These are phyloP conservation scores for Thermothielavioides terrestris DNA, from an alignment of 495 filamentous ascomycete species.

Conservation along the genomic window DNA sequence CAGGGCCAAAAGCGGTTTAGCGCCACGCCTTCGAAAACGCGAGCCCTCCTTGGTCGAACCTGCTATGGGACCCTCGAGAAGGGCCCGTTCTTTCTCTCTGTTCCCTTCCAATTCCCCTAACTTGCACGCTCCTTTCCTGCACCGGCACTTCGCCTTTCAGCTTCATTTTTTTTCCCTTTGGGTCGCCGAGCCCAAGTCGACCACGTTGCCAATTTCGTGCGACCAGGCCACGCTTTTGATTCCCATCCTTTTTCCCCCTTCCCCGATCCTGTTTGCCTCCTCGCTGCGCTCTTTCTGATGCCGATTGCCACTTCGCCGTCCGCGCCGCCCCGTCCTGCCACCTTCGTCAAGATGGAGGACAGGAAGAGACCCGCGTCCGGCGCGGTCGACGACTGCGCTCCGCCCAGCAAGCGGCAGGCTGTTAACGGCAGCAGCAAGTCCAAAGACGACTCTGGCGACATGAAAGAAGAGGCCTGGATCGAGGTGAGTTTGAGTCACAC, in stretches of 20 bases:
- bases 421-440: conserved; percentile 66
- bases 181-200: conserved; percentile 1
- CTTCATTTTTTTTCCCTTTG: conserved; percentile 8
- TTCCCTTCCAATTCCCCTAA: conserved; percentile 19
- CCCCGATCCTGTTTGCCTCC: conserved; percentile 26
- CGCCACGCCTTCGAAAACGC: conserved; percentile 20
- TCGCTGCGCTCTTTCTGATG: conserved; percentile 52
- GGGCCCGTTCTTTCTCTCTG: conserved; percentile 22
- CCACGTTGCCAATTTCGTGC: conserved; percentile 28
- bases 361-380: conserved; percentile 78
- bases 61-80: conserved; percentile 6
- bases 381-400: conserved; percentile 68
- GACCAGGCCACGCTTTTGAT: conserved; percentile 23
- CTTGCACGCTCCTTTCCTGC: conserved; percentile 23
- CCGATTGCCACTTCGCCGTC: conserved; percentile 65
- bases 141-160: conserved; percentile 2
- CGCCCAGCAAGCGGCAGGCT: conserved; percentile 78
- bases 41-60: conserved; percentile 17
- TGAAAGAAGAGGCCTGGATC: conserved; percentile 69
- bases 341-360: conserved; percentile 86
- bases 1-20: conserved; percentile 15
- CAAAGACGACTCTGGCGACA: conserved; percentile 63
- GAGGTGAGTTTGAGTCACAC: conserved; percentile 62
- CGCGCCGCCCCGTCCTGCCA: conserved; percentile 57
- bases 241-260: conserved; percentile 20